These are phyloP conservation scores for Fusarium clavum DNA, from an alignment of 2,329 filamentous ascomycete species.

Conservation along the genomic window DNA sequence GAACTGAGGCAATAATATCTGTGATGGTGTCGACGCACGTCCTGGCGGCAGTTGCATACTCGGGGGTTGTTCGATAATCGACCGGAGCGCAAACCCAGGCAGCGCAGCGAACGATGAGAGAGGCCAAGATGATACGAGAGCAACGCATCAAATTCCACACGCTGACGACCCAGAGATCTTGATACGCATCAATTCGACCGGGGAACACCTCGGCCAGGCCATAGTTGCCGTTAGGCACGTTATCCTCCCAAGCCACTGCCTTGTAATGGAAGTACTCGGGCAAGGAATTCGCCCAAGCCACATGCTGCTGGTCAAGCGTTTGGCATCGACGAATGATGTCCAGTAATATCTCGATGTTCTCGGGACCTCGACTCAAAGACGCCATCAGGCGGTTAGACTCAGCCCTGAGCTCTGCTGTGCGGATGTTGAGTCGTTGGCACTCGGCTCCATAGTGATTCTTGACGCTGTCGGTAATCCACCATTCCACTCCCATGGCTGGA, in stretches of 20 bases:
- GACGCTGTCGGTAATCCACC: slow-evolving; percentile 68
- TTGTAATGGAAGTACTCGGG: slow-evolving; percentile 63
- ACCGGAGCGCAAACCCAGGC: slow-evolving; percentile 71
- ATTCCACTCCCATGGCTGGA: slow-evolving; percentile 66
- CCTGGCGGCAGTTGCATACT: slow-evolving; percentile 67
- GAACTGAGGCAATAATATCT: slow-evolving; percentile 71
- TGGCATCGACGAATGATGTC: slow-evolving; percentile 65
- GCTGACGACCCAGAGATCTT: slow-evolving; percentile 68
- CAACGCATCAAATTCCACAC: slow-evolving; percentile 68
- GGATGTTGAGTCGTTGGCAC: slow-evolving; percentile 65
- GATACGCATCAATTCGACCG: slow-evolving; percentile 69
- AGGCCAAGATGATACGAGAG: slow-evolving; percentile 65
- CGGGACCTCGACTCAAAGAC: slow-evolving; percentile 58
- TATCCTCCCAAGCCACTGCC: slow-evolving; percentile 68
- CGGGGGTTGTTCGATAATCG: slow-evolving; percentile 71
- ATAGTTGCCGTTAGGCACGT: slow-evolving; percentile 64
- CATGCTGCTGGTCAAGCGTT: slow-evolving; percentile 63
- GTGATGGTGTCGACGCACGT: slow-evolving; percentile 65
- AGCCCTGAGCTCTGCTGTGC: slow-evolving; percentile 66
- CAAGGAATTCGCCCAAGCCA: slow-evolving; percentile 62
- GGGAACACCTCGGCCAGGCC: slow-evolving; percentile 67
- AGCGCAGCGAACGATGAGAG: slow-evolving; percentile 67
- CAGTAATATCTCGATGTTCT: slow-evolving; percentile 63
- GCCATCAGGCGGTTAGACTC: slow-evolving; percentile 64
- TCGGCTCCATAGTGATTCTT: slow-evolving; percentile 61